phyloP scores from a whole-genome alignment of 768 basidiomycete genomes.

The Botryobasidium botryosum region DNA sequence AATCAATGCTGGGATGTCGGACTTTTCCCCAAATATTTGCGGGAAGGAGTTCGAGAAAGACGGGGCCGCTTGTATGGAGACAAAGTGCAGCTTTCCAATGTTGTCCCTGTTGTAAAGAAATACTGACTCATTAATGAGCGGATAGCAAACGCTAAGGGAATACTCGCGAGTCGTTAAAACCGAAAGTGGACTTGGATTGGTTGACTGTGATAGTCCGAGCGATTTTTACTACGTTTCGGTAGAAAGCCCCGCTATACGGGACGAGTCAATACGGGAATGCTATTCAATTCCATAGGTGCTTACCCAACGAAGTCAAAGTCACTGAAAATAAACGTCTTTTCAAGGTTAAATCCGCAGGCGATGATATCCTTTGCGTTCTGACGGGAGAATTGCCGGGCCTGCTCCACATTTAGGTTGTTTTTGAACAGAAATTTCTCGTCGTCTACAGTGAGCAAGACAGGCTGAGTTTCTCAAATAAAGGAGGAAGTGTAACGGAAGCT shows the following conservation, averaged over 20 bases:
- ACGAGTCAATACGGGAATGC: not conserved
- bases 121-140: not conserved
- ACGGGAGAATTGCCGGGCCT: constrained; percentile 63
- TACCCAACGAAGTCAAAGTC: constrained; percentile 68
- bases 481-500: constrained; percentile 11
- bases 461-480: not conserved
- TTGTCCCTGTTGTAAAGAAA: constrained; percentile 52
- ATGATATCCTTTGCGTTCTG: constrained; percentile 94
- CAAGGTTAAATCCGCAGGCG: constrained; percentile 78
- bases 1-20: constrained; percentile 82
- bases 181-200: constrained; percentile 89
- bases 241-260: constrained; percentile 60
- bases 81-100: constrained; percentile 95
- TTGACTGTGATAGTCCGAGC: constrained; percentile 85
- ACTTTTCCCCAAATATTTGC: constrained; percentile 75
- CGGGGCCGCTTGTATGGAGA: constrained; percentile 85
- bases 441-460: constrained; percentile 32
- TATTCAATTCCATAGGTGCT: constrained; percentile 8
- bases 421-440: constrained; percentile 99
- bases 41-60: constrained; percentile 98
- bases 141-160: not conserved
- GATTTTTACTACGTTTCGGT: constrained; percentile 83
- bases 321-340: constrained; percentile 96
- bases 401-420: constrained; percentile 78
- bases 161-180: constrained; percentile 86